A percentile compares a stretch with the other conserved stretches of the same genome.
Evolutionary conservation across 2,329 filamentous ascomycete genomes (phyloP).

Genomic region (Periconia digitata): DNA sequence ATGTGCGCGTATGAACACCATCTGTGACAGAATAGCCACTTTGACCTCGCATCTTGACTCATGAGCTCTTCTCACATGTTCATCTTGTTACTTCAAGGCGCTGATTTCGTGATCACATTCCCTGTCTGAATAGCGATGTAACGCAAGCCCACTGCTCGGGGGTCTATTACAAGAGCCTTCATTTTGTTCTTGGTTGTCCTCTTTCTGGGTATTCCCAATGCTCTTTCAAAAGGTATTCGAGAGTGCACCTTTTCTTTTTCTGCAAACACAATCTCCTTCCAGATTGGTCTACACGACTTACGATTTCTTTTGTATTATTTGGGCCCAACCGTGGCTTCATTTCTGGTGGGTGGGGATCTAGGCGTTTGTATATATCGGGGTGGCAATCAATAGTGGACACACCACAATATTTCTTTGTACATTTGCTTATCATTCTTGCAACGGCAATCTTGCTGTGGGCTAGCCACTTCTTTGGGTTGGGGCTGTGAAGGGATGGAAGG

Average conservation of each 20-base stretch:
- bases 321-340: conserved; percentile 21
- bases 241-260: background rate
- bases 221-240: background rate
- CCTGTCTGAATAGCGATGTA: too few species aligned
- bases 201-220: background rate
- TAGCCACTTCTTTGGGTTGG: too few species aligned
- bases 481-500: too few species aligned
- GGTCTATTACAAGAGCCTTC: too few species aligned
- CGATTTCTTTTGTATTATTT: conserved; percentile 35
- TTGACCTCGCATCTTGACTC: conserved; percentile 40
- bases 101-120: too few species aligned
- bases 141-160: too few species aligned
- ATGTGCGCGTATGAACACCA: conserved; percentile 37
- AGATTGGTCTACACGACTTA: conserved; percentile 32
- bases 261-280: conserved; percentile 9
- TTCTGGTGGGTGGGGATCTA: conserved; percentile 2
- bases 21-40: conserved; percentile 35
- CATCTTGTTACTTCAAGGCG: background rate
- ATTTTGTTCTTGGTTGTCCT: background rate
- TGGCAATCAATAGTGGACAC: background rate
- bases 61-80: conserved; percentile 13
- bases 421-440: background rate
- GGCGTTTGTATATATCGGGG: conserved; percentile 8
- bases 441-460: background rate
- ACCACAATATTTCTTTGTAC: background rate